These are phyloP conservation scores for Forsythia viridissima DNA, from an alignment of 257 asterid species.

Conservation along the genomic window DNA sequence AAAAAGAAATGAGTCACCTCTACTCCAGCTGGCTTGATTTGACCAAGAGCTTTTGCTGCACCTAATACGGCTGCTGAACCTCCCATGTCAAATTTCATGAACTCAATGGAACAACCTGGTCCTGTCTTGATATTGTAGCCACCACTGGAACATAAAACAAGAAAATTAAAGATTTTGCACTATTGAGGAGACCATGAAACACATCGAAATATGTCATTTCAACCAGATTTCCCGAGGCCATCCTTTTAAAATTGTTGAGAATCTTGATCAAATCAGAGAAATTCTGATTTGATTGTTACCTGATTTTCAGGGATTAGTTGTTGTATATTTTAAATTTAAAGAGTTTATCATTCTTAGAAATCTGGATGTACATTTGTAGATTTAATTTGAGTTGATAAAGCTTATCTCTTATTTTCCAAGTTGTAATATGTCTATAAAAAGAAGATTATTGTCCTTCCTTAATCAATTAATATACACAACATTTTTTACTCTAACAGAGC, in stretches of 20 bases:
- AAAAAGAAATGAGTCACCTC: conserved; percentile 52
- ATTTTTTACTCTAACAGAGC: too few relatives aligned
- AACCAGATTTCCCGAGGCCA: not conserved
- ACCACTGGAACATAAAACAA: conserved; percentile 53
- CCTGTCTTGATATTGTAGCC: conserved; percentile 99
- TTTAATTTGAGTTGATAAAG: too few relatives aligned
- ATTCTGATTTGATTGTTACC: not conserved
- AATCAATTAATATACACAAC: not conserved
- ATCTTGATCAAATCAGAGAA: not conserved
- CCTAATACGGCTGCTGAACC: conserved; percentile 98
- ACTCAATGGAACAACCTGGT: conserved; percentile 82
- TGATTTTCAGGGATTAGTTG: not conserved
- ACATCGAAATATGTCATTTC: not conserved
- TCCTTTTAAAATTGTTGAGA: not conserved
- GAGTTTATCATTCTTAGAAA: too few relatives aligned
- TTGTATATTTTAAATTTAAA: not conserved
- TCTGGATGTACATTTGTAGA: not conserved
- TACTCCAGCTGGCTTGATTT: conserved; percentile 95
- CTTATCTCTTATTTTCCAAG: not conserved
- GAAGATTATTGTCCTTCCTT: not conserved
- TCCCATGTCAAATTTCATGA: conserved; percentile 98
- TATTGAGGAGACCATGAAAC: not conserved
- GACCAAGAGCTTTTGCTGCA: conserved; percentile 96
- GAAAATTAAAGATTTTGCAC: conserved; percentile 11
- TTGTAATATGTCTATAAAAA: not conserved